A percentile compares a stretch with the other conserved stretches of the same genome.
phyloP scores from a whole-genome alignment of 139 green algal genomes.

The Raphidocelis subcapitata region DNA sequence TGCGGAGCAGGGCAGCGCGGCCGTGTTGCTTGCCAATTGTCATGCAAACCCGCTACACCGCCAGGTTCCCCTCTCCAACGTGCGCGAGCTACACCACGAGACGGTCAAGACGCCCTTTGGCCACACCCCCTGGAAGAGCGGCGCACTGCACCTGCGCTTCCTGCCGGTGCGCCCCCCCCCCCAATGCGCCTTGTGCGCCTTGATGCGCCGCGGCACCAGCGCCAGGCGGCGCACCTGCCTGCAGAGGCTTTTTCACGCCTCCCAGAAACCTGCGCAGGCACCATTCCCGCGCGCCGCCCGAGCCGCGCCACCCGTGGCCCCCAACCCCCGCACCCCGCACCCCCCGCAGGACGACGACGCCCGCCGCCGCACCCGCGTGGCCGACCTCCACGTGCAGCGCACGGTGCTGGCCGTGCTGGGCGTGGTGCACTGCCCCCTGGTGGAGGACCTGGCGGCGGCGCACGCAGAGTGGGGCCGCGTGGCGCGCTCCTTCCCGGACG shows the following conservation, averaged over 20 bases:
- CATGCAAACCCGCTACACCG: background rate
- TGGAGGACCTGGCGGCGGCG: constrained; percentile 13
- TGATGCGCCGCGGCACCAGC: no score
- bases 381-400: constrained; percentile 61
- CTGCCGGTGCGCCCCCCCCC: constrained; percentile 17
- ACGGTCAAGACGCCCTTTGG: constrained; percentile 68
- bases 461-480: constrained; percentile 9
- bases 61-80: constrained; percentile 57
- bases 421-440: constrained; percentile 68
- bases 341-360: no score
- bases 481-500: constrained; percentile 55
- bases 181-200: no score
- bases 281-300: no score
- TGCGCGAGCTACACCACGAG: constrained; percentile 58
- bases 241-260: no score
- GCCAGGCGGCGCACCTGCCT: no score
- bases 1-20: background rate
- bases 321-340: no score
- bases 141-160: constrained; percentile 41
- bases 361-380: constrained; percentile 42
- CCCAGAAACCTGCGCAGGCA: no score
- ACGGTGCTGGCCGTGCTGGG: constrained; percentile 76
- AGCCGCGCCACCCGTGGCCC: no score
- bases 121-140: constrained; percentile 70
- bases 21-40: background rate